Evolutionary conservation across 305 asterid species (phyloP), one percentile per base, ranked within the genome.

Genomic region (Stenogyne calaminthoides): DNA sequence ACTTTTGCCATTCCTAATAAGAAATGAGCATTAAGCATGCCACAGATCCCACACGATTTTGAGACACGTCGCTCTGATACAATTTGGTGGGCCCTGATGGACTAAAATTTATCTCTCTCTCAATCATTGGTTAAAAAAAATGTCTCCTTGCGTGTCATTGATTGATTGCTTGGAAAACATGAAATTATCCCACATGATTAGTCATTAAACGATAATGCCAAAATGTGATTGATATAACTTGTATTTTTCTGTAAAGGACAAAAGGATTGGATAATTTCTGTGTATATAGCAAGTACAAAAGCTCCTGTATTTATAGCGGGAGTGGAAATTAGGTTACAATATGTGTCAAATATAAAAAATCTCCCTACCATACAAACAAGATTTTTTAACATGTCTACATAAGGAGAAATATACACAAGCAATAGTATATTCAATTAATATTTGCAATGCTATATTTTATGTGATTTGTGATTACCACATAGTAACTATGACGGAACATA

Each of bases 361-460:
- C 22, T 49, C 22, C 22, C 56, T 49, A 15, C 22, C 22, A 49
- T n/a, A 49, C 56, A 49, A 49, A 49, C 54, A 15, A 49, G 56
- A 49, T 49, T 15, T 49, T 15, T 15, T 49, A 49, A 49, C 16
- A 49, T 15, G 22, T 15, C 22, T 49, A 15, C 6, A 49, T 49
- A 49, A 49, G 56, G 22, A 49, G 22, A 49, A 49, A 49, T 49
- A 49, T 15, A 49, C 56, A 15, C 22, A 49, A 15, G 56, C 15
- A 49, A 49, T 15, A 49, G 7, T 49, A 49, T 5, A 49, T 15
- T 15, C 22, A 49, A 49, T 49, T 19, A 49, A 49, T 25, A 25
- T 14, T n/a, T 64, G 51, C 20, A 55, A 37, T 22, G 15, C 71
- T 60, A 72, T 19, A 52, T 52, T 18, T 72, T 32, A 18, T 61